These are phyloP conservation scores for Metarhizium humberi DNA, from an alignment of 2,329 filamentous ascomycete genomes.

Conservation along the genomic window DNA sequence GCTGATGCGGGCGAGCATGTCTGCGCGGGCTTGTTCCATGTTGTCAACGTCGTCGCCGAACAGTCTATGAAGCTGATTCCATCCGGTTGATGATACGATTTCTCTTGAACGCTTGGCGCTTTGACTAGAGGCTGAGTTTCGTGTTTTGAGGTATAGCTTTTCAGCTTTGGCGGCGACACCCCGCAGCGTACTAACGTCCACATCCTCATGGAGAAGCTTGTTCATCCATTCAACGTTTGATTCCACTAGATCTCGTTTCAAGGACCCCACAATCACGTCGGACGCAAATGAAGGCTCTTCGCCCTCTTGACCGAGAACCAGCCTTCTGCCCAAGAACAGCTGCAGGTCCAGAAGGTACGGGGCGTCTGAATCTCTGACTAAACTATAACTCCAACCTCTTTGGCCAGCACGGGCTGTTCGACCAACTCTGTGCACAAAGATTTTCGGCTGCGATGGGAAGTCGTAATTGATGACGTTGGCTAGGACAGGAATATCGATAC, in stretches of 20 bases:
- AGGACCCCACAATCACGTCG: constrained; percentile 72
- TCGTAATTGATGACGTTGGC: constrained; percentile 99
- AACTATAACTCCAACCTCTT: constrained; percentile 89
- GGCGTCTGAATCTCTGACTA: constrained; percentile 78
- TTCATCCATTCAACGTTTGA: constrained; percentile 72
- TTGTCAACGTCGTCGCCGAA: constrained; percentile 63
- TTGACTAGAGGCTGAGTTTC: constrained; percentile 81
- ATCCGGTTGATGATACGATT: constrained; percentile 58
- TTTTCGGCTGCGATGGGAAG: constrained; percentile 91
- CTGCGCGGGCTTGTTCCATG: constrained; percentile 62
- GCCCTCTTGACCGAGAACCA: constrained; percentile 64
- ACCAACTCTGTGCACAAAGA: constrained; percentile 93
- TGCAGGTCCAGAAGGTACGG: constrained; percentile 92
- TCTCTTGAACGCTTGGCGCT: constrained; percentile 83
- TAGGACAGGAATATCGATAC: constrained; percentile 93
- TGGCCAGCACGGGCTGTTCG: constrained; percentile 90
- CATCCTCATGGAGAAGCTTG: constrained; percentile 65
- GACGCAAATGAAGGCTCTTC: constrained; percentile 62
- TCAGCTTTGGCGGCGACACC: constrained; percentile 79
- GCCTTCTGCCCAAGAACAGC: constrained; percentile 78
- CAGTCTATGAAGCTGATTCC: constrained; percentile 68
- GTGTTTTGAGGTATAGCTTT: constrained; percentile 81
- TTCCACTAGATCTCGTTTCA: constrained; percentile 67
- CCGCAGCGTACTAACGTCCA: constrained; percentile 63
- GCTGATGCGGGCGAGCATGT: constrained; percentile 83